phyloP scores from a whole-genome alignment of 345 rosid genomes.

The Gossypioides kirkii region DNA sequence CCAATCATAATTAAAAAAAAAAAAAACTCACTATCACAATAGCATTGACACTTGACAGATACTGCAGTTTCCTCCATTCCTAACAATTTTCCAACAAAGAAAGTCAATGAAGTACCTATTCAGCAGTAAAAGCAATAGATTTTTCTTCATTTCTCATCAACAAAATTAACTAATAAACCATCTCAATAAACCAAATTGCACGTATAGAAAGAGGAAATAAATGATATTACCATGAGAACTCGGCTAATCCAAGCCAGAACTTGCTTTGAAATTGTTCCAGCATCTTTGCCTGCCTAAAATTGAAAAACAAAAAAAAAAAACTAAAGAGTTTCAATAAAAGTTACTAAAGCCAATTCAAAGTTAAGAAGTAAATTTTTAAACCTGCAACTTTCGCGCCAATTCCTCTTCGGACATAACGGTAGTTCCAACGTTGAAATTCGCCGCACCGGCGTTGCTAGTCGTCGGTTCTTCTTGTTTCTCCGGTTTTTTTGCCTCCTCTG shows the following conservation, averaged over 20 bases:
- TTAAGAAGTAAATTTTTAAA: slow-evolving; percentile 8
- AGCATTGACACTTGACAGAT: not conserved
- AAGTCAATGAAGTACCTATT: not conserved
- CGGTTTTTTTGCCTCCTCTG: slow-evolving; percentile 20
- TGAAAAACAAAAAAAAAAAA: not conserved
- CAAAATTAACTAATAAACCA: not conserved
- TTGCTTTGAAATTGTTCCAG: slow-evolving; percentile 29
- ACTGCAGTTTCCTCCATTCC: not conserved
- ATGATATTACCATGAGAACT: slow-evolving; percentile 51
- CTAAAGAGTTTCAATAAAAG: not conserved
- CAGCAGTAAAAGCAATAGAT: not conserved
- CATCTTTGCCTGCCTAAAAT: slow-evolving; percentile 75
- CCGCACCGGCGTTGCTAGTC: not conserved
- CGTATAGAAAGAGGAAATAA: not conserved
- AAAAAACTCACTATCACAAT: not conserved
- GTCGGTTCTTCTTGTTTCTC: slow-evolving; percentile 20
- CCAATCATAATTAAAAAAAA: not conserved
- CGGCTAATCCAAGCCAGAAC: slow-evolving; percentile 45
- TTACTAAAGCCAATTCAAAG: not conserved
- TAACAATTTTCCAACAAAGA: not conserved
- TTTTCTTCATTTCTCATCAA: not conserved
- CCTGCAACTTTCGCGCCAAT: slow-evolving; percentile 73
- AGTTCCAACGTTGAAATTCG: slow-evolving; percentile 18
- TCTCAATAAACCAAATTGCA: not conserved
- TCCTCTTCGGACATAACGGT: slow-evolving; percentile 58